Conservation (phyloP, 768 basidiomycete genomes). For the Termitomyces heimii region DNA sequence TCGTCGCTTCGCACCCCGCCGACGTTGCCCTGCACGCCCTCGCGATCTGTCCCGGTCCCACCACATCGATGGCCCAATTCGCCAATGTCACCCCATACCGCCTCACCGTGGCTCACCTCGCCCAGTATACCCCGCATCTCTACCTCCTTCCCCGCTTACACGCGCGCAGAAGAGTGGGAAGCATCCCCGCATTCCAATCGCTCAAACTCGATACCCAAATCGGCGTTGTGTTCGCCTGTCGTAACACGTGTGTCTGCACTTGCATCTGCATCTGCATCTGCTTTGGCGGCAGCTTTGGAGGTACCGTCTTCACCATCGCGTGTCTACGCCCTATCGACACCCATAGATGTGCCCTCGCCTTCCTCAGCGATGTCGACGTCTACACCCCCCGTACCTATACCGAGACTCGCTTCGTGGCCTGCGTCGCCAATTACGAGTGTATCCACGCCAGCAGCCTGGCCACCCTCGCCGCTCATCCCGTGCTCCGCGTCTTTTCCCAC, state of each 20-base stretch:
- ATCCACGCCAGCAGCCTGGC: background rate
- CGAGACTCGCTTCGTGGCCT: background rate
- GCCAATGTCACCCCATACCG: background rate
- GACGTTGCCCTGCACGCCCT: background rate
- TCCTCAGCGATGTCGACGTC: background rate
- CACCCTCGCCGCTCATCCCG: background rate
- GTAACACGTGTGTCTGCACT: background rate
- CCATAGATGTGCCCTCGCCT: background rate
- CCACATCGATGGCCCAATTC: background rate
- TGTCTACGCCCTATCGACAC: background rate
- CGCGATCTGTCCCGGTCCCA: background rate
- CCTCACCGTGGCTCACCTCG: background rate
- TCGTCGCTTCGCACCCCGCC: background rate
- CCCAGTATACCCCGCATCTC: background rate
- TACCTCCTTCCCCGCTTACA: background rate
- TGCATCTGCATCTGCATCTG: background rate
- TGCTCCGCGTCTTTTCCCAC: background rate
- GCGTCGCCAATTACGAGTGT: background rate
- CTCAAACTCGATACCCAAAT: background rate
- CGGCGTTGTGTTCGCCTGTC: background rate
- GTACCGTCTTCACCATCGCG: background rate
- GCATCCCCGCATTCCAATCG: background rate
- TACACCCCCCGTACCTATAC: background rate
- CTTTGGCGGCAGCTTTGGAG: background rate
- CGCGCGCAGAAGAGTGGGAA: background rate